Conservation (phyloP, 2,329 filamentous ascomycete genomes). For the Daldinia eschscholtzii region DNA sequence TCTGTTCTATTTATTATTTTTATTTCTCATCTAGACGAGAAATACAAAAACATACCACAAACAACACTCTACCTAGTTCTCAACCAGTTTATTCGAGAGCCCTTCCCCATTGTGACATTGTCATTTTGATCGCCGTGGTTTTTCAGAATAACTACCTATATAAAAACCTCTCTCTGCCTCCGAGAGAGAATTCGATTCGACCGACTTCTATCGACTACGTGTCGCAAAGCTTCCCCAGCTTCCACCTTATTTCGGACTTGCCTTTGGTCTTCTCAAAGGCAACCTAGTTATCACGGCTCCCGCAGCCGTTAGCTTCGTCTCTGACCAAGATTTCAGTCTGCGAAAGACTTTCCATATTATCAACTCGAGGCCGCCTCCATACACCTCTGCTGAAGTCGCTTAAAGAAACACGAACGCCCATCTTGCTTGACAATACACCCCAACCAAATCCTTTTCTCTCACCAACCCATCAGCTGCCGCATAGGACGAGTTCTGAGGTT, state of each 20-base stretch:
- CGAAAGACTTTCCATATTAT: constrained; percentile 74
- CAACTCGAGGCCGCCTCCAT: constrained; percentile 73
- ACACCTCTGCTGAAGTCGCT: constrained; percentile 59
- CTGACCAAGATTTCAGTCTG: constrained; percentile 78
- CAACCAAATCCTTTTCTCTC: constrained; percentile 66
- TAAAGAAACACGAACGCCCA: constrained; percentile 63
- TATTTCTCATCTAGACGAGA: constrained; percentile 9
- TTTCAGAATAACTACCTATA: constrained; percentile 3
- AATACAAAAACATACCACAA: background rate
- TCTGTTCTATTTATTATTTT: constrained; percentile 13
- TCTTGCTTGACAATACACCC: constrained; percentile 64
- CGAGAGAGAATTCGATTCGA: background rate
- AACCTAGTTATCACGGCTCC: constrained; percentile 70
- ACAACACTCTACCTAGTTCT: constrained; percentile 12
- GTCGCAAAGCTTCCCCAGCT: constrained; percentile 22
- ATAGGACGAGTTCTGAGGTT: constrained; percentile 98
- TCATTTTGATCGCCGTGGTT: background rate
- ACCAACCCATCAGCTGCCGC: constrained; percentile 91
- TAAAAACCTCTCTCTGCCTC: background rate
- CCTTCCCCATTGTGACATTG: background rate
- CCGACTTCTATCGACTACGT: constrained; percentile 8
- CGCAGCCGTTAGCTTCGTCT: constrained; percentile 71
- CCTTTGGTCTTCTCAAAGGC: constrained; percentile 80
- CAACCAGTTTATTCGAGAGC: constrained; percentile 15
- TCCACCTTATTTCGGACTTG: constrained; percentile 53